Evolutionary conservation across 805 yeast species (phyloP).

Genomic region (Grigorovia transvaalensis): DNA sequence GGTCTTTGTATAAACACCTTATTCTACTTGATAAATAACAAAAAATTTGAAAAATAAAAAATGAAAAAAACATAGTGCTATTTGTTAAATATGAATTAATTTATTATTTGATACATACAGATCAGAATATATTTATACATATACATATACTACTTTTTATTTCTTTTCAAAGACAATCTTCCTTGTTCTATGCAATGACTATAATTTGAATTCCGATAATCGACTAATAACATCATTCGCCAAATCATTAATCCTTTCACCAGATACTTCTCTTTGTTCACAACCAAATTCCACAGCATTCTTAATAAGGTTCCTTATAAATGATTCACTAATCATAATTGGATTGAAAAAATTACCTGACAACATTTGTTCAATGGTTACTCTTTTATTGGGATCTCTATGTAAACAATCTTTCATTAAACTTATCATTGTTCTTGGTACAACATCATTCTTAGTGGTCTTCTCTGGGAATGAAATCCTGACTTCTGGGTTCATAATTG

Average conservation of each 20-base stretch:
- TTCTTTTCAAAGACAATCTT: background rate
- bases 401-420: conserved; percentile 61
- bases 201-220: conserved; percentile 23
- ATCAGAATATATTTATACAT: no score
- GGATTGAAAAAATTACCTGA: conserved; percentile 63
- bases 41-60: no score
- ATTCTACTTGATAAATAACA: no score
- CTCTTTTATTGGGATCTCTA: conserved; percentile 59
- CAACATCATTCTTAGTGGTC: conserved; percentile 48
- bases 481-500: conserved; percentile 78
- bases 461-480: conserved; percentile 54
- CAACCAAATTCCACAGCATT: conserved; percentile 71
- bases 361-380: conserved; percentile 53
- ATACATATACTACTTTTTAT: no score
- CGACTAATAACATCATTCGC: conserved; percentile 52
- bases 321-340: conserved; percentile 53
- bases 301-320: conserved; percentile 59
- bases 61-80: background rate
- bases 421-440: conserved; percentile 60
- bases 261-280: conserved; percentile 33
- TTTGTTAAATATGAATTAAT: no score
- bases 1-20: no score
- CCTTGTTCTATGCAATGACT: background rate
- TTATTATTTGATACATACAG: no score
- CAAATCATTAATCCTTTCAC: conserved; percentile 36